Conservation (phyloP, 1,139 yeast genomes). For the Kodamaea sp. region DNA sequence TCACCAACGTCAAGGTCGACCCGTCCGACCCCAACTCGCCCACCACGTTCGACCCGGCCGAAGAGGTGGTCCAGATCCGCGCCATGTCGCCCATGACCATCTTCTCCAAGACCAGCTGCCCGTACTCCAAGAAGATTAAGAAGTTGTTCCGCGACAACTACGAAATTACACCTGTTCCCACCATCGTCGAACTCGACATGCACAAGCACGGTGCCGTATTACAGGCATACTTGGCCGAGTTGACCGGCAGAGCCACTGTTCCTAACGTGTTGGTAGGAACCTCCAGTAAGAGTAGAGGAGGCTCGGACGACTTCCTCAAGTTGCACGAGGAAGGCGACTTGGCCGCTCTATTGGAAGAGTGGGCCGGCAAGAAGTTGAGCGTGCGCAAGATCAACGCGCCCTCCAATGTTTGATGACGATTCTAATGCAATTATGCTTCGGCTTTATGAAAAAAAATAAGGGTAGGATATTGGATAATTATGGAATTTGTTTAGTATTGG, state of each 20-base stretch:
- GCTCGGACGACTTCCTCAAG: constrained; percentile 72
- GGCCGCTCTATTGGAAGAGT: constrained; percentile 47
- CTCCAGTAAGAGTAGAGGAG: constrained; percentile 59
- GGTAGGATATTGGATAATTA: too few species aligned
- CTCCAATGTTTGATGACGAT: constrained; percentile 41
- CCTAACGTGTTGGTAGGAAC: constrained; percentile 71
- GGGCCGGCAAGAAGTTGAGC: constrained; percentile 64
- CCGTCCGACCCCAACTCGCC: constrained; percentile 10
- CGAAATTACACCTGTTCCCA: constrained; percentile 69
- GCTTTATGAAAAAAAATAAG: too few species aligned
- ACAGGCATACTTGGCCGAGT: constrained; percentile 57
- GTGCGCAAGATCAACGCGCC: constrained; percentile 60
- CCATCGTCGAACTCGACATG: constrained; percentile 78
- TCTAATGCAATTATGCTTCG: too few species aligned
- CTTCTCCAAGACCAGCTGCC: constrained; percentile 73
- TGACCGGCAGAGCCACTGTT: constrained; percentile 66
- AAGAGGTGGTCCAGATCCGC: constrained; percentile 60
- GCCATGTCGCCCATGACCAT: constrained; percentile 68
- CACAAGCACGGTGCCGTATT: constrained; percentile 67
- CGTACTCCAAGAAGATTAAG: constrained; percentile 73
- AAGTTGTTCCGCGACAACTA: constrained; percentile 62
- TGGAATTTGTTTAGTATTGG: too few species aligned
- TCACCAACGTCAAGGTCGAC: constrained; percentile 8
- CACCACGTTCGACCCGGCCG: constrained; percentile 54
- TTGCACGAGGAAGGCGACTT: constrained; percentile 61